Base-by-base conservation (phyloP, 2,329 filamentous ascomycete species). In the Nemania sp. region DNA sequence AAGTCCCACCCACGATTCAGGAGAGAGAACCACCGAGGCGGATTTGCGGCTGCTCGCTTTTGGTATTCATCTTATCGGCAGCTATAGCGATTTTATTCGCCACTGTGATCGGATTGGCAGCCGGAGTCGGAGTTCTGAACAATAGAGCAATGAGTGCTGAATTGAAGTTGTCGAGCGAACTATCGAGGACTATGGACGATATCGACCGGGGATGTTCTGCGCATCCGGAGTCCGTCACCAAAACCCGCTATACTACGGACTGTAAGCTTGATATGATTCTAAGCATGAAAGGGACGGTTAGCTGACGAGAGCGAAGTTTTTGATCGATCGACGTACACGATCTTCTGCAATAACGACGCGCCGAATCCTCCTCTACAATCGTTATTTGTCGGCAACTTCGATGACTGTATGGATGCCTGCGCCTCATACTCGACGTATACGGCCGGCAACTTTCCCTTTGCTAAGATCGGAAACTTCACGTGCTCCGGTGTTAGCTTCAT, bases 341-440 rank as follows among this genome's bases (percentile, higher is more conserved):
- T 77, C 48, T 73, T 72, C 62, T 78, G 76, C 70, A 75, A 77
- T 56, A 67, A 62, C 23, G 73, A 79, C 56, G 67, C 75, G 3
- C 65, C 70, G 3, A 70, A 70, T 40, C 15, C 54, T 0, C 71
- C 73, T 1, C 52, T 79, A 2, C 64, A 71, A 49, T 72, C 72
- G 0, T 63, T 79, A 6, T 79, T 78, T 60, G 69, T 73, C 5
- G 66, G 70, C 44, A 69, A 72, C 59, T 76, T 79, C 41, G 64
- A 71, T 62, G 70, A 70, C 23, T 79, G 77, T 65, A 77, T 79
- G 62, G 76, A 79, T 57, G 75, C 76, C 8, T 79, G 77, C 64
- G 73, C 74, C 7, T 68, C 69, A 3, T 79, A 70, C 46, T 66
- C 67, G 7, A 60, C 60, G 6, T 74, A 71, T 50, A 61, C 65